A percentile compares a stretch with the other conserved stretches of the same genome.
Evolutionary conservation across 1,284 basidiomycete species (phyloP).

Genomic region (Cryptococcus sp.): DNA sequence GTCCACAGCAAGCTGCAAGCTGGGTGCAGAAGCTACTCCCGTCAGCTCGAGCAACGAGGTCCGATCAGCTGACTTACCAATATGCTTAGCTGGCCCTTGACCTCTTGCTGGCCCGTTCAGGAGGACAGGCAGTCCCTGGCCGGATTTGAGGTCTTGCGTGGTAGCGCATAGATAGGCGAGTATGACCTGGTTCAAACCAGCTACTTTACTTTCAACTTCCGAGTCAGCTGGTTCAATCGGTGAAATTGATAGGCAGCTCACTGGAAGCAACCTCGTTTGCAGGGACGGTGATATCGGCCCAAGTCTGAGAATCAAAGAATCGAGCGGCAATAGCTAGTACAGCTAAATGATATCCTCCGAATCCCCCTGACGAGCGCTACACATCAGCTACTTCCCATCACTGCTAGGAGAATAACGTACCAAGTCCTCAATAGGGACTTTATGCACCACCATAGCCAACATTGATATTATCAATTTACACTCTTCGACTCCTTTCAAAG

Average conservation of each 20-base stretch:
- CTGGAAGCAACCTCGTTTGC: neutral
- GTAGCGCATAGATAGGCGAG: conserved; percentile 32
- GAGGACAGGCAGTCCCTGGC: conserved; percentile 35
- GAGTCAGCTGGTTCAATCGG: neutral
- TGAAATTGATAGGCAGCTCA: neutral
- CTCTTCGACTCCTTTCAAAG: conserved; percentile 49
- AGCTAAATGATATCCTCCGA: conserved; percentile 76
- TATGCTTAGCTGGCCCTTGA: conserved; percentile 14
- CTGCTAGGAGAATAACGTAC: conserved; percentile 51
- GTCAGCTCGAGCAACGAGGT: neutral
- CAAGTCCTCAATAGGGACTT: conserved; percentile 57
- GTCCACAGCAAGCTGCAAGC: conserved; percentile 26
- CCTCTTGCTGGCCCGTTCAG: conserved; percentile 31
- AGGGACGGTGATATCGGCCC: conserved; percentile 54
- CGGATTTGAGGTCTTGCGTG: conserved; percentile 33
- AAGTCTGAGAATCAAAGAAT: conserved; percentile 63
- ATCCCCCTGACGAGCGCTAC: conserved; percentile 61
- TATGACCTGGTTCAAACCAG: conserved; percentile 40
- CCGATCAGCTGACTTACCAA: conserved; percentile 9
- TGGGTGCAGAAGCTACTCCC: conserved; percentile 31
- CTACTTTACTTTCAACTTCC: conserved; percentile 19
- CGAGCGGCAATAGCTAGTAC: conserved; percentile 71
- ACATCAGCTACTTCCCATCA: conserved; percentile 1
- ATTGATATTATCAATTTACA: conserved; percentile 50
- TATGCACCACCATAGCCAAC: conserved; percentile 49